phyloP scores from a whole-genome alignment of 305 asterid species.

The Fraxinus albicans region DNA sequence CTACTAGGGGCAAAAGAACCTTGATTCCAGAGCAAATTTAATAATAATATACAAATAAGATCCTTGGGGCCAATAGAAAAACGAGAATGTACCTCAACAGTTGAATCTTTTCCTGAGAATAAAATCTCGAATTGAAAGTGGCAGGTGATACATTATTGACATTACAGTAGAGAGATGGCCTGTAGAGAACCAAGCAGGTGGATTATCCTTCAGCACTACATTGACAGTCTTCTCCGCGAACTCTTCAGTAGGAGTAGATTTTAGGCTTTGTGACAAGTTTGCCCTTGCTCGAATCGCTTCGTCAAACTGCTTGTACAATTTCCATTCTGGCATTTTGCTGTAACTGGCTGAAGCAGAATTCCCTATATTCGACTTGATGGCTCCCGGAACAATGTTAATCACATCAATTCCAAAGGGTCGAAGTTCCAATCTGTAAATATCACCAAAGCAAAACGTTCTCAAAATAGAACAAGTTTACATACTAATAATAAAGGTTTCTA shows the following conservation, averaged over 20 bases:
- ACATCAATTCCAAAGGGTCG: constrained; percentile 72
- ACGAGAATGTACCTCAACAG: constrained; percentile 28
- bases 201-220: constrained; percentile 63
- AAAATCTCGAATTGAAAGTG: constrained; percentile 64
- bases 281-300: constrained; percentile 72
- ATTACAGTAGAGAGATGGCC: constrained; percentile 62
- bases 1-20: neutral
- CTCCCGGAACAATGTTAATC: constrained; percentile 76
- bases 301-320: constrained; percentile 66
- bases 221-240: constrained; percentile 77
- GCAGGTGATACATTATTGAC: constrained; percentile 68
- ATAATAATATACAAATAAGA: neutral
- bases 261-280: constrained; percentile 46
- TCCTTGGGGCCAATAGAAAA: neutral
- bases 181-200: constrained; percentile 68
- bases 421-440: constrained; percentile 65
- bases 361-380: constrained; percentile 73
- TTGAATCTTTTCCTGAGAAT: constrained; percentile 49
- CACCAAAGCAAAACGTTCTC: neutral
- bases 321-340: constrained; percentile 83
- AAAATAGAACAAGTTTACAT: neutral
- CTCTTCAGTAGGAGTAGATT: constrained; percentile 72
- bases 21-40: neutral
- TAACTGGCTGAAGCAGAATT: constrained; percentile 52
- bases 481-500: neutral